phyloP scores from a whole-genome alignment of 306 rosid genomes.

The Inga oerstediana region DNA sequence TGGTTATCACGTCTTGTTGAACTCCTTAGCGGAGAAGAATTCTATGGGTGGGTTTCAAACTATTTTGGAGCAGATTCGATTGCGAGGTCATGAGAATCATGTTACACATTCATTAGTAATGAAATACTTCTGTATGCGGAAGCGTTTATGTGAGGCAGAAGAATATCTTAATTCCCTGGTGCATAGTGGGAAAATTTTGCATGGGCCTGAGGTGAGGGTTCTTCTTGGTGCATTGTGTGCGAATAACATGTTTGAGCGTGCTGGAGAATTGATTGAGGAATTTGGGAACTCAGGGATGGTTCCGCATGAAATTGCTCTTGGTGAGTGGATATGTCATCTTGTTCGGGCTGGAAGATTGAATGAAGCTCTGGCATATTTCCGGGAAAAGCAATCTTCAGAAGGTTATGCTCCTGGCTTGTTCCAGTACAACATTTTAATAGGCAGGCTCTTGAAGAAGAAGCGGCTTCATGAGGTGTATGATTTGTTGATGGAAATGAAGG shows the following conservation, averaged over 20 bases:
- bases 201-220: conserved; percentile 42
- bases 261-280: conserved; percentile 53
- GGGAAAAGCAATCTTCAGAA: conserved; percentile 48
- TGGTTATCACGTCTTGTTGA: conserved; percentile 63
- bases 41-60: conserved; percentile 49
- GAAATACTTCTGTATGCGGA: conserved; percentile 60
- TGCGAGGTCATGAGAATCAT: conserved; percentile 52
- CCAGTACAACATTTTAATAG: conserved; percentile 63
- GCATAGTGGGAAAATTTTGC: conserved; percentile 35
- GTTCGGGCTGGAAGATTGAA: conserved; percentile 58
- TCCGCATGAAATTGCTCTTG: conserved; percentile 50
- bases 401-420: conserved; percentile 55
- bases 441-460: conserved; percentile 63
- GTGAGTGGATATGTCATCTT: conserved; percentile 64
- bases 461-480: conserved; percentile 63
- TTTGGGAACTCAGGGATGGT: conserved; percentile 42
- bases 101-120: conserved; percentile 46
- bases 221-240: conserved; percentile 62
- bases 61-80: conserved; percentile 53
- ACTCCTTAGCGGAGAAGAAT: conserved; percentile 58
- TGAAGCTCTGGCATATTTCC: conserved; percentile 60
- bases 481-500: conserved; percentile 79
- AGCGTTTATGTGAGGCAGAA: conserved; percentile 61
- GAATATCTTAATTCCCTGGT: conserved; percentile 41
- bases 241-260: conserved; percentile 48